Evolutionary conservation across 2,329 filamentous ascomycete species (phyloP), one percentile per base, ranked within the genome.

Genomic region (Reticulascus tulasneorum): DNA sequence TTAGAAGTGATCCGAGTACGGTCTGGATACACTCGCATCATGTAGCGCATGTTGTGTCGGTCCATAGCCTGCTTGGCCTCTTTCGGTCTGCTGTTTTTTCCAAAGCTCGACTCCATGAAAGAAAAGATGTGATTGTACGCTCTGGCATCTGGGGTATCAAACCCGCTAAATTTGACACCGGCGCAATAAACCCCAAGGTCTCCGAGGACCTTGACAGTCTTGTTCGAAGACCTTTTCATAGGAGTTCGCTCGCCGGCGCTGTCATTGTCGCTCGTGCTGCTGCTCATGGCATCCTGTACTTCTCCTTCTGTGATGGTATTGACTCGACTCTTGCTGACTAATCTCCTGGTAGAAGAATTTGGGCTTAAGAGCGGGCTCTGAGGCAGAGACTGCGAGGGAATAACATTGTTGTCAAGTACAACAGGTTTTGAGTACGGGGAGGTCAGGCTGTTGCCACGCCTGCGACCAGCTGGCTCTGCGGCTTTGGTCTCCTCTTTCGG

Each of bases 81-180:
- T 29, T 79, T 75, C 29, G 84, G 80, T 46, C 82, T 83, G 53
- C 82, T 89, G 52, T 93, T 78, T 53, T 80, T 84, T 50, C 87
- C 80, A 52, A 96, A 96, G 6, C 83, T 88, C 38, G 82, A 80
- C 65, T 98, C 93, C 57, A 88, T 87, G 63, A 97, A 89, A 0
- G 93, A 97, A 60, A 93, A 90, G 50, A 97, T 86, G 64, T 98
- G 93, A 60, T 97, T 97, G 67, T 81, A 93, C 26, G 79, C 79
- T 64, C 87, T 88, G 49, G 88, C 90, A 43, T 91, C 86, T 0
- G 81, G 68, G 10, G 77, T 75, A 38, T 82, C 79, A 54, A 95
- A 95, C 26, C 86, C 84, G 22, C 77, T 76, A 59, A 93, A 95
- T 56, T 94, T 95, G 59, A 95, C 67, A 1, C 79, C 79, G 7